Evolutionary conservation across 108 stramenopile genomes (phyloP).

Genomic region (Craspedostauros australis): DNA sequence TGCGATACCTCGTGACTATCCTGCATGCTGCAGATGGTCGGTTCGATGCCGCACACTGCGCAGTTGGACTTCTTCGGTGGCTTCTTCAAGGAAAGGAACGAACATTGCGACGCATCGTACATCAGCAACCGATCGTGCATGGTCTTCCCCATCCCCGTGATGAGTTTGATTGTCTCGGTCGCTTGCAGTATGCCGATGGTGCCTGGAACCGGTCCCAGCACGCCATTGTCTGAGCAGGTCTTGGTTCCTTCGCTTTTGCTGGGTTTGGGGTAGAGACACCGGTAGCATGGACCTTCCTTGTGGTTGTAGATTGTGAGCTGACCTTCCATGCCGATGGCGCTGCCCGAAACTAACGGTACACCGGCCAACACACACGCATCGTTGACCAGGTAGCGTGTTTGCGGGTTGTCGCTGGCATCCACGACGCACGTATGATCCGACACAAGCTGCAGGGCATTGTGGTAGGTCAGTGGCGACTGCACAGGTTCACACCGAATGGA

Average conservation of each 20-base stretch:
- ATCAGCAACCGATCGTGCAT: slow-evolving; percentile 72
- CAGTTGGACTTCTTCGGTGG: slow-evolving; percentile 53
- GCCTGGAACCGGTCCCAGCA: slow-evolving; percentile 87
- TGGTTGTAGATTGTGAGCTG: slow-evolving; percentile 83
- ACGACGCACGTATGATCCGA: slow-evolving; percentile 74
- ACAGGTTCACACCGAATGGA: slow-evolving; percentile 34
- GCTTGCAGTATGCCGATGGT: slow-evolving; percentile 93
- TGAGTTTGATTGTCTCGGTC: slow-evolving; percentile 81
- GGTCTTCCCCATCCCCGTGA: slow-evolving; percentile 65
- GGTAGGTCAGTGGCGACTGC: slow-evolving; percentile 26
- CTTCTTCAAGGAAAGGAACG: slow-evolving; percentile 74
- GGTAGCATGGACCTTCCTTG: slow-evolving; percentile 63
- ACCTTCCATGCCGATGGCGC: slow-evolving; percentile 83
- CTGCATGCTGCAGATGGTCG: slow-evolving; percentile 59
- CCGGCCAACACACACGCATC: slow-evolving; percentile 90
- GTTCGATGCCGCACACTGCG: slow-evolving; percentile 56
- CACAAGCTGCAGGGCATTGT: slow-evolving; percentile 61
- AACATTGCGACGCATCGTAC: slow-evolving; percentile 72
- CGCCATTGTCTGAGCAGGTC: slow-evolving; percentile 80
- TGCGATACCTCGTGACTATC: slow-evolving; percentile 46
- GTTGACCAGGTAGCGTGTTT: slow-evolving; percentile 90
- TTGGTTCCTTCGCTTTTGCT: slow-evolving; percentile 54
- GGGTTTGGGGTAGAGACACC: slow-evolving; percentile 83
- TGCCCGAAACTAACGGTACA: slow-evolving; percentile 76
- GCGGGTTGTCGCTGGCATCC: slow-evolving; percentile 96